These are phyloP conservation scores for Globisporangium parvum DNA, from an alignment of 352 stramenopile genomes.

Conservation along the genomic window DNA sequence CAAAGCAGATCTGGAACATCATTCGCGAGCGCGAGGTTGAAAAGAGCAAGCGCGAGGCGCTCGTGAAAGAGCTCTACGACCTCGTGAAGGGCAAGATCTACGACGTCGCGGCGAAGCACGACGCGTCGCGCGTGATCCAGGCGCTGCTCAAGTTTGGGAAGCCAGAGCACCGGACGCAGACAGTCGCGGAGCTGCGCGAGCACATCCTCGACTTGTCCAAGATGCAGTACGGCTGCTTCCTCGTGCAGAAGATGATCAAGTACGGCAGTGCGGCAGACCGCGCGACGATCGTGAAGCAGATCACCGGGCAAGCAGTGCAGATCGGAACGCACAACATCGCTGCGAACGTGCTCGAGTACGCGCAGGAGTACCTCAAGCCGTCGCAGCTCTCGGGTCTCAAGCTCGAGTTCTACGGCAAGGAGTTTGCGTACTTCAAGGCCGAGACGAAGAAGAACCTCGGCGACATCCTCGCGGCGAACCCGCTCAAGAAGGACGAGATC, in stretches of 20 bases:
- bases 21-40: constrained; percentile 85
- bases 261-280: constrained; percentile 87
- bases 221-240: constrained; percentile 96
- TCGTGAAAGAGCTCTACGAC: constrained; percentile 88
- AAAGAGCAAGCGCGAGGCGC: constrained; percentile 72
- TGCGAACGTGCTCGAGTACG: constrained; percentile 90
- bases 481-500: constrained; percentile 65
- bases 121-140: constrained; percentile 94
- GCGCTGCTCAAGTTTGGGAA: constrained; percentile 93
- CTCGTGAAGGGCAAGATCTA: constrained; percentile 93
- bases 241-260: constrained; percentile 96
- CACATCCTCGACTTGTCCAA: constrained; percentile 92
- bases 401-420: constrained; percentile 87
- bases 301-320: constrained; percentile 91
- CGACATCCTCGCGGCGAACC: constrained; percentile 63
- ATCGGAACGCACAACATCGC: constrained; percentile 94
- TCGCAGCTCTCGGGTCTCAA: constrained; percentile 82
- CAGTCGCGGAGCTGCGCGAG: constrained; percentile 89
- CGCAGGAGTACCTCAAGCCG: constrained; percentile 82
- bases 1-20: constrained; percentile 96
- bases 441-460: constrained; percentile 81
- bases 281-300: constrained; percentile 79
- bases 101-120: constrained; percentile 94
- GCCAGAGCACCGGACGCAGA: constrained; percentile 78
- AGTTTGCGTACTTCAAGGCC: constrained; percentile 84